phyloP scores from a whole-genome alignment of 1,284 basidiomycete genomes.

The Apiotrichum gracile region DNA sequence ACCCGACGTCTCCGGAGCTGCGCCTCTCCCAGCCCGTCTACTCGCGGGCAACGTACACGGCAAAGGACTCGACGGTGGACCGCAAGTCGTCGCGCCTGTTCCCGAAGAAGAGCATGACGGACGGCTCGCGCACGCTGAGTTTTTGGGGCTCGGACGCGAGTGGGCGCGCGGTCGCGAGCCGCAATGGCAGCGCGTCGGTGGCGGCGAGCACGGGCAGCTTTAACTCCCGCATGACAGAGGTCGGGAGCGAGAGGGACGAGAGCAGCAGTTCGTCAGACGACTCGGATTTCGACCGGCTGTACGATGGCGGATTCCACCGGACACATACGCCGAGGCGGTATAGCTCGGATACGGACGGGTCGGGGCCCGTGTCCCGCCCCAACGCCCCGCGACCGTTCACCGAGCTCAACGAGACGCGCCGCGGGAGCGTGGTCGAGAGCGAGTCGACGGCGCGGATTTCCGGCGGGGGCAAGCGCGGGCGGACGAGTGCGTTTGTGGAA shows the following conservation, averaged over 20 bases:
- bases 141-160: slow-evolving; percentile 6
- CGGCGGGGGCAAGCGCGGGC: slow-evolving; percentile 3
- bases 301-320: slow-evolving; percentile 1
- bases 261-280: slow-evolving; percentile 14
- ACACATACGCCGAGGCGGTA: background rate
- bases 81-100: slow-evolving; percentile 4
- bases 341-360: background rate
- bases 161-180: background rate
- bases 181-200: background rate
- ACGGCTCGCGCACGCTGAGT: background rate
- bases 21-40: slow-evolving; percentile 43
- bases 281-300: slow-evolving; percentile 20
- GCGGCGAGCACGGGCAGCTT: background rate
- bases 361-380: background rate
- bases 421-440: slow-evolving; percentile 5
- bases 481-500: slow-evolving; percentile 18
- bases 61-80: slow-evolving; percentile 24
- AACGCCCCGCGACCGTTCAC: slow-evolving; percentile 3
- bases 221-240: slow-evolving; percentile 9
- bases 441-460: slow-evolving; percentile 7
- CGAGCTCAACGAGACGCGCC: background rate
- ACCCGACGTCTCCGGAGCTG: slow-evolving; percentile 35
- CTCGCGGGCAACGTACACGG: slow-evolving; percentile 36
- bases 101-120: background rate
- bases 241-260: background rate